These are phyloP conservation scores for Carex arenaria DNA, from an alignment of 202 grass and related monocot genomes.

Conservation along the genomic window DNA sequence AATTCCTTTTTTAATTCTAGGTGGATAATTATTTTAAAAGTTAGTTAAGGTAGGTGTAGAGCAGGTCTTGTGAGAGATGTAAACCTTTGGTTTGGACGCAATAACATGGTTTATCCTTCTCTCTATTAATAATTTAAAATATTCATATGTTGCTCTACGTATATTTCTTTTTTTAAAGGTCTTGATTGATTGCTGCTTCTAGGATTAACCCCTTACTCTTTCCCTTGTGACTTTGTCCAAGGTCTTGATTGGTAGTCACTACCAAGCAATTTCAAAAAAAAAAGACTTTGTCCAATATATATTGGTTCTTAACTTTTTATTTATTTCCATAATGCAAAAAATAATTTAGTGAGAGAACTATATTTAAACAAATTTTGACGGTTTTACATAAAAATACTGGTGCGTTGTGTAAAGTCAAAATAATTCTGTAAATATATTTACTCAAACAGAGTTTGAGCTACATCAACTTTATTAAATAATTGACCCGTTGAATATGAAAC, in stretches of 20 bases:
- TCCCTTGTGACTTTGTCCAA: background rate
- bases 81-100: constrained; percentile 12
- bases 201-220: background rate
- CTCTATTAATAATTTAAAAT: background rate
- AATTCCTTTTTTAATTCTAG: constrained; percentile 14
- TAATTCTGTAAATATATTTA: no score
- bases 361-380: background rate
- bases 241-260: no score
- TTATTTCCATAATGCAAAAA: background rate
- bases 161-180: background rate
- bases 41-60: constrained; percentile 25
- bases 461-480: background rate
- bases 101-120: constrained; percentile 3
- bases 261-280: no score
- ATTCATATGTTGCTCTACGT: background rate
- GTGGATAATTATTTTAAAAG: constrained; percentile 17
- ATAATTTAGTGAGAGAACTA: background rate
- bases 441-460: no score
- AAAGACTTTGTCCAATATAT: background rate
- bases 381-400: no score
- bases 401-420: no score
- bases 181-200: constrained; percentile 10
- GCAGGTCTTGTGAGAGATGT: constrained; percentile 16
- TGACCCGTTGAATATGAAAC: background rate
- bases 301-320: background rate